Conservation (phyloP, 2,329 filamentous ascomycete genomes). For the Zasmidium cellare region DNA sequence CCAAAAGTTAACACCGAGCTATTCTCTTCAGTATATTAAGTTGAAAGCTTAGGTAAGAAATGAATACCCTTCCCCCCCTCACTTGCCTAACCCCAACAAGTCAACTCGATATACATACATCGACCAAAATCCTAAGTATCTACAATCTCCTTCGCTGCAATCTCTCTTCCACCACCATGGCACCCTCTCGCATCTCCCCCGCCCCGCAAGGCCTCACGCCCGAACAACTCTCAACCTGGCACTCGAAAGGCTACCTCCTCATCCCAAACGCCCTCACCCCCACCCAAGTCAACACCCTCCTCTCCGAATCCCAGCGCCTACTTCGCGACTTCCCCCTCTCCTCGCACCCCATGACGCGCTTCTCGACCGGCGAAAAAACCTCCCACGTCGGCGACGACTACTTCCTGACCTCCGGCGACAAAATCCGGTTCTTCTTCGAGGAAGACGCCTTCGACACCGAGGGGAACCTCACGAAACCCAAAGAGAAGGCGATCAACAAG, state of each 20-base stretch:
- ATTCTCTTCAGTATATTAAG: too few relatives aligned
- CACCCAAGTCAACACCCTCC: constrained; percentile 65
- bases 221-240: constrained; percentile 70
- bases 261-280: constrained; percentile 73
- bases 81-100: too few relatives aligned
- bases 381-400: constrained; percentile 94
- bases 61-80: too few relatives aligned
- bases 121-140: background rate
- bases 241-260: constrained; percentile 85
- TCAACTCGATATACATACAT: background rate
- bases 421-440: constrained; percentile 96
- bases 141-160: background rate
- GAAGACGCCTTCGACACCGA: constrained; percentile 76
- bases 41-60: too few relatives aligned
- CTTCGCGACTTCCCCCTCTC: constrained; percentile 75
- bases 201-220: constrained; percentile 61
- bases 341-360: constrained; percentile 88
- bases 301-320: constrained; percentile 72
- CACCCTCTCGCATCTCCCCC: constrained; percentile 31
- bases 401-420: constrained; percentile 86
- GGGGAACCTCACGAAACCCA: constrained; percentile 72
- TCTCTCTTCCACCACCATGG: constrained; percentile 10
- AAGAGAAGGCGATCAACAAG: constrained; percentile 78
- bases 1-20: too few relatives aligned
- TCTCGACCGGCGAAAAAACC: constrained; percentile 74